Base-by-base conservation (phyloP, 345 rosid genomes). In the Euphorbia tirucalli region DNA sequence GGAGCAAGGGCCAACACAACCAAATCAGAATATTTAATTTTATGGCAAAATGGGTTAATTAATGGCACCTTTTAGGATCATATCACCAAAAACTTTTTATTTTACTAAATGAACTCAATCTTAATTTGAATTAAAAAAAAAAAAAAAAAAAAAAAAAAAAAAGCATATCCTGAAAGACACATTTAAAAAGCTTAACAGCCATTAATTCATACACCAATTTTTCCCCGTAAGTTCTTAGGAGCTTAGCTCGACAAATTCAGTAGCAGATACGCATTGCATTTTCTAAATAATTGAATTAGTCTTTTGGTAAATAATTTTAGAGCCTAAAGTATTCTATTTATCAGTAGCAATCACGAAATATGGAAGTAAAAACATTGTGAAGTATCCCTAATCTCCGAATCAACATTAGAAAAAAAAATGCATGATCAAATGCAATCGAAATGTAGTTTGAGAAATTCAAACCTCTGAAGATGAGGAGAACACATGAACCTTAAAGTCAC, bases 381-480 rank as follows among this genome's bases (percentile, higher is more conserved):
- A 11, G 28, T 9, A 43, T 3, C 11, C 31, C 52, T 44, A 46
- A 44, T 15, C 22, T 4, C 5, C 16, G 9, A 65, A 44, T 25
- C 25, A 44, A 50, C 30, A 68, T 35, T 57, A 3, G 11, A 52
- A 75, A 65, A n/a, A n/a, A n/a, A n/a, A n/a, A n/a, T n/a, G 30
- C 55, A 55, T 61, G 25, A 35, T 57, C 48, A 44, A 65, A 13
- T 10, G 56, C 2, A 18, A 27, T 14, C 3, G 15, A 27, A 25
- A 35, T n/a, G 52, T 22, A 30, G 57, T 49, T 49, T 54, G 10
- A 43, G 74, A 61, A 69, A 54, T 68, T 69, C 72, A 37, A 54
- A 88, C 93, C 88, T 88, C 93, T 10, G 83, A 78, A 58, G 90
- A 83, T 39, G 92, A 86, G n/a, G 82, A 79, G 79, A 85, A 88